phyloP scores from a whole-genome alignment of 1,284 basidiomycete species.

The Volvariella surrecta region DNA sequence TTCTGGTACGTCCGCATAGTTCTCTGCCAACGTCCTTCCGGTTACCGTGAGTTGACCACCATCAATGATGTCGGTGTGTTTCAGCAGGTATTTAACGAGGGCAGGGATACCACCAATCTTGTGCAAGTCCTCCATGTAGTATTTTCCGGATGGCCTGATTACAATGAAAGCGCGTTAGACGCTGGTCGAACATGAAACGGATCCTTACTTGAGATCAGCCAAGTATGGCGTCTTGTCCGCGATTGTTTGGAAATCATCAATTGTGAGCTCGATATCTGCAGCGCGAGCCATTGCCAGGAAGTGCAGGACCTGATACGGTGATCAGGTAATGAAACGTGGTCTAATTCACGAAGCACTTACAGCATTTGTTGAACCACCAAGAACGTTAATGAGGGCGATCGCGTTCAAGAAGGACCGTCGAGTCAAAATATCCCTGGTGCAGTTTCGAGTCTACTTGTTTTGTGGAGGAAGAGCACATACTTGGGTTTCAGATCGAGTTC shows the following conservation, averaged over 20 bases:
- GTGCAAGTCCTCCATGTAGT: constrained; percentile 96
- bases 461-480: constrained; percentile 19
- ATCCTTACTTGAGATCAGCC: constrained; percentile 73
- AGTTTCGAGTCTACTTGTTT: background rate
- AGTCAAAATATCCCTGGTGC: constrained; percentile 77
- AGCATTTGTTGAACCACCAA: constrained; percentile 91
- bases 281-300: constrained; percentile 91
- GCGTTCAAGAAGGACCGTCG: constrained; percentile 89
- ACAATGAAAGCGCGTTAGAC: constrained; percentile 4
- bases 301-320: constrained; percentile 64
- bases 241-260: constrained; percentile 91
- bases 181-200: constrained; percentile 6
- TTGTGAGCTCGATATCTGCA: constrained; percentile 78
- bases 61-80: constrained; percentile 83
- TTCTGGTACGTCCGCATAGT: constrained; percentile 75
- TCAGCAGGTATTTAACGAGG: constrained; percentile 79
- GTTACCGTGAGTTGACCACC: constrained; percentile 90
- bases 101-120: constrained; percentile 85
- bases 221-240: constrained; percentile 90
- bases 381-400: constrained; percentile 75
- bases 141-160: constrained; percentile 80
- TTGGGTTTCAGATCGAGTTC: constrained; percentile 84
- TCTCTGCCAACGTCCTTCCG: constrained; percentile 89
- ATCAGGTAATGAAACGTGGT: constrained; percentile 3
- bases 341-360: constrained; percentile 29